A percentile compares a stretch with the other conserved stretches of the same genome.
Evolutionary conservation across 2,329 filamentous ascomycete genomes (phyloP).

Genomic region (Claviceps spartinae): DNA sequence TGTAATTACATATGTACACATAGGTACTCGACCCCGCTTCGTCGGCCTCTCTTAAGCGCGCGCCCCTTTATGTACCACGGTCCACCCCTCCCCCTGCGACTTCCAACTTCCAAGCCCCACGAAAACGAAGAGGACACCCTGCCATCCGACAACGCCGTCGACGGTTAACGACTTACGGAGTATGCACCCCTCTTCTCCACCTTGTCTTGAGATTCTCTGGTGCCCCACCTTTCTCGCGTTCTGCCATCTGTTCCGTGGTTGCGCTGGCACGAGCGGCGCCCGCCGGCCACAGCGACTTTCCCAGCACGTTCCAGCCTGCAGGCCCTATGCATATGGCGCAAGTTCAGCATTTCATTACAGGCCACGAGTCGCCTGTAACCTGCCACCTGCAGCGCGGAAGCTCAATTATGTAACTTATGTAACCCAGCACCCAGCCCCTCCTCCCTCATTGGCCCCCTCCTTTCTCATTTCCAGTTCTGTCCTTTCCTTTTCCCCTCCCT

Average conservation of each 20-base stretch:
- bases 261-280: conserved; percentile 13
- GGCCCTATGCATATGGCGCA: neutral
- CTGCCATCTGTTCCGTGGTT: conserved; percentile 7
- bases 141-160: too few species aligned
- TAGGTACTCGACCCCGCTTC: too few species aligned
- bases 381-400: neutral
- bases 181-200: neutral
- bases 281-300: conserved; percentile 8
- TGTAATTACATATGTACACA: too few species aligned
- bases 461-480: conserved; percentile 6
- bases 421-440: conserved; percentile 12
- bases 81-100: too few species aligned
- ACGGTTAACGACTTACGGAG: too few species aligned
- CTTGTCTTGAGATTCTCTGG: neutral
- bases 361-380: neutral
- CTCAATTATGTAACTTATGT: too few species aligned
- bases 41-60: too few species aligned
- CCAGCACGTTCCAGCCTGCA: conserved; percentile 4
- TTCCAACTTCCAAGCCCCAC: too few species aligned
- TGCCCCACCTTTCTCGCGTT: conserved; percentile 3
- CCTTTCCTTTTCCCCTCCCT: conserved; percentile 5
- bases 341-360: neutral
- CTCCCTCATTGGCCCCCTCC: conserved; percentile 10
- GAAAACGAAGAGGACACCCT: too few species aligned
- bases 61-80: too few species aligned